A percentile compares a stretch with the other conserved stretches of the same genome.
phyloP scores from a whole-genome alignment of 78 protist species.

The Dictyostelium brefeldianum region DNA sequence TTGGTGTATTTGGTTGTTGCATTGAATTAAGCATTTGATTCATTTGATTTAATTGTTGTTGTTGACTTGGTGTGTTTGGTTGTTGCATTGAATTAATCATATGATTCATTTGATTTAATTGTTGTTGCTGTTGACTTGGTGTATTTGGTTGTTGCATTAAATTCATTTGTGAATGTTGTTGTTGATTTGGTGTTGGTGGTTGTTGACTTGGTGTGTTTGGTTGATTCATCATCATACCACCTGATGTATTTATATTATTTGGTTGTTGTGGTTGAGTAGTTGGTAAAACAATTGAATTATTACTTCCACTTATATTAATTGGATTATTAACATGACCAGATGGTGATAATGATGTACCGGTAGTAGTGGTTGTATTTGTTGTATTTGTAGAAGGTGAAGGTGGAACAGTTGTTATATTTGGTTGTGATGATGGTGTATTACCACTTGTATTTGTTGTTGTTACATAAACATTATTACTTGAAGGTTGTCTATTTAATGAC shows the following conservation, averaged over 20 bases:
- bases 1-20: not conserved
- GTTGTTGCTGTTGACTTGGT: conserved; percentile 1
- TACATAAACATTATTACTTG: not conserved
- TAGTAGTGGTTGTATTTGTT: not conserved
- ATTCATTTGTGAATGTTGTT: not conserved
- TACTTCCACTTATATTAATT: conserved; percentile 9
- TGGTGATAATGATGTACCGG: not conserved
- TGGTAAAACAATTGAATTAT: not conserved
- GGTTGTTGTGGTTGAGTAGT: conserved; percentile 7
- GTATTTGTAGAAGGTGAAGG: not conserved
- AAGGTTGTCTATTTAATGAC: not conserved
- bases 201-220: not conserved
- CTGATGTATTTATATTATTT: not conserved
- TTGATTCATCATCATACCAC: not conserved
- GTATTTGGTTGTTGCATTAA: not conserved
- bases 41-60: not conserved
- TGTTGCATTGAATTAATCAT: not conserved
- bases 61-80: not conserved
- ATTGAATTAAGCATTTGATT: not conserved
- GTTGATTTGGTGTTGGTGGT: conserved; percentile 12
- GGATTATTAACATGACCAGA: conserved; percentile 14
- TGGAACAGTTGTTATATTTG: not conserved
- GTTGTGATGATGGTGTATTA: not conserved
- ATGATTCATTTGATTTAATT: not conserved
- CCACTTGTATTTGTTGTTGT: conserved; percentile 2